Conservation (phyloP, 1,284 basidiomycete species). For the Agaricales sp. region DNA sequence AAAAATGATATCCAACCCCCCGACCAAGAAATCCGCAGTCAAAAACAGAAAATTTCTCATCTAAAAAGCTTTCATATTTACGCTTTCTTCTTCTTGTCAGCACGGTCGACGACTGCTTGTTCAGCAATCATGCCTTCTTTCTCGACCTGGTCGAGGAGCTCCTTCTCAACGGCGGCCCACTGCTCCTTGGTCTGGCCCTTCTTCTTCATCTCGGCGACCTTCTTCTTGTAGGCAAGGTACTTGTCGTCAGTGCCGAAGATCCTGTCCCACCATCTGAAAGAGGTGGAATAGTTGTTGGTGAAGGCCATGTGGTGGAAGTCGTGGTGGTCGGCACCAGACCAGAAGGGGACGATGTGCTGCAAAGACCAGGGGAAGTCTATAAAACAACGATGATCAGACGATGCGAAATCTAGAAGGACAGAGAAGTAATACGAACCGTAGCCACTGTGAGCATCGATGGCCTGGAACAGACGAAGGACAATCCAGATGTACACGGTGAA, state of each 20-base stretch:
- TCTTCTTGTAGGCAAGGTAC: slow-evolving; percentile 62
- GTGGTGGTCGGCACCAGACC: slow-evolving; percentile 98
- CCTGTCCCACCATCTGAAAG: slow-evolving; percentile 88
- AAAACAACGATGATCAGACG: slow-evolving; percentile 4
- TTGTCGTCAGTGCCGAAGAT: slow-evolving; percentile 81
- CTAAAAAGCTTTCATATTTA: too few species aligned
- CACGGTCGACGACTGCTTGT: slow-evolving; percentile 13
- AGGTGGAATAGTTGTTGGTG: slow-evolving; percentile 85
- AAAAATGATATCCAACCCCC: too few species aligned
- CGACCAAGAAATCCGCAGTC: too few species aligned
- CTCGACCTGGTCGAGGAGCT: slow-evolving; percentile 37
- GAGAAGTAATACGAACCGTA: slow-evolving; percentile 66
- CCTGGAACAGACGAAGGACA: slow-evolving; percentile 90
- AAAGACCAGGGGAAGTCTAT: slow-evolving; percentile 97
- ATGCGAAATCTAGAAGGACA: neutral
- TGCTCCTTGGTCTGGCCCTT: slow-evolving; percentile 28
- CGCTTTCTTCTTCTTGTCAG: neutral
- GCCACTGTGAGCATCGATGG: slow-evolving; percentile 94
- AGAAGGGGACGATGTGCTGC: slow-evolving; percentile 90
- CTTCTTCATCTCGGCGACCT: slow-evolving; percentile 33
- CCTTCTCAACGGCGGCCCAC: slow-evolving; percentile 30
- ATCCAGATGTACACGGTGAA: slow-evolving; percentile 94
- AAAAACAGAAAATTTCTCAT: too few species aligned
- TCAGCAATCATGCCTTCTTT: slow-evolving; percentile 41
- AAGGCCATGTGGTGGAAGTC: slow-evolving; percentile 95